Base-by-base conservation (phyloP, 2,329 filamentous ascomycete genomes). In the Phyllosticta citribraziliensis region DNA sequence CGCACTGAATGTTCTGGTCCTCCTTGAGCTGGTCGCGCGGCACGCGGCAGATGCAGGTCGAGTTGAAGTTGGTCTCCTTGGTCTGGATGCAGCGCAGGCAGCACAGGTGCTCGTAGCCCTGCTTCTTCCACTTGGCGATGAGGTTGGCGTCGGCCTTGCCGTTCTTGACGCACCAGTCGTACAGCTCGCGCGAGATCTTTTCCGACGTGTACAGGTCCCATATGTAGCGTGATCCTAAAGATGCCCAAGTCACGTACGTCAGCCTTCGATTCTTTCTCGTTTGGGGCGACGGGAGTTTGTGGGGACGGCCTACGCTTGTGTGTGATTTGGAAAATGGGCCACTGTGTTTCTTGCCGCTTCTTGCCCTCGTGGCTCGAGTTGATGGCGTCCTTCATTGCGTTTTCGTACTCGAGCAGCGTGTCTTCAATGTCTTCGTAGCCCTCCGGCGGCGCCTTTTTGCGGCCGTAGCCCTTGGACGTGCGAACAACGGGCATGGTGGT, bases 81-180 rank as follows among this genome's bases (percentile, higher is more conserved):
- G 94, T 97, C 76, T 99, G 94, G 61, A 99, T 93, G 75, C 94
- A 99, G 64, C 92, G 85, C 60, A 97, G 80, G 74, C 94, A 99
- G 76, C 94, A 99, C 52, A 99, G 78, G 86, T 97, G 97, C 76
- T 99, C 94, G 70, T 99, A 99, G 17, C 94, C 94, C 70, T 95
- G 89, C 79, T 99, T 99, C 84, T 99, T 99, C 94, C 94, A 99
- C 79, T 99, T 99, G 14, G 94, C 94, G 71, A 99, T 97, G 71
- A 99, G 79, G 79, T 92, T 94, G 54, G 89, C 85, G 76, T 99
- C 94, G 5, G 92, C 94, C 73, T 99, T 97, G 56, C 87, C 87
- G 72, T 99, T 97, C 83, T 99, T 99, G 63, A 99, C 79, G 65
- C 97, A 79, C 87, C 90, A 99, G 67, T 97, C 94, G 76, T 99